Evolutionary conservation across 2,329 filamentous ascomycete genomes (phyloP), one percentile per base, ranked within the genome.

Genomic region (Colletotrichum liaoningense): DNA sequence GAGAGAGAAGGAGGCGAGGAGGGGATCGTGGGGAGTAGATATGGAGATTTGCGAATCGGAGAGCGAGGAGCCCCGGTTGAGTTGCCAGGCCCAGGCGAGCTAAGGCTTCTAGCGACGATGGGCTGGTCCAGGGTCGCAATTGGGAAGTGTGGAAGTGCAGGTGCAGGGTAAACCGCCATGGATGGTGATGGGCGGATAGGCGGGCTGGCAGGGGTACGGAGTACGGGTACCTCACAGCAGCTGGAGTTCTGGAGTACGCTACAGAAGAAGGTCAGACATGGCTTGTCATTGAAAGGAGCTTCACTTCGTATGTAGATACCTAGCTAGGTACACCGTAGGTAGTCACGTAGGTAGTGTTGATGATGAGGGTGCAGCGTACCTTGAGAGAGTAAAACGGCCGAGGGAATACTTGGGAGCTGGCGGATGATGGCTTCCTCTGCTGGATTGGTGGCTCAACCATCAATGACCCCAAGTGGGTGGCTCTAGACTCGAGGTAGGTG

Each of bases 21-120:
- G 49, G 72, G 72, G 69, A 74, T 74, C 72, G 69, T 70, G 59
- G 70, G 64, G 64, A 66, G 65, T 69, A 74, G 63, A 62, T 75
- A 74, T 74, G 73, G 63, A 62, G 70, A 64, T 64, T 67, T 70
- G 42, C 64, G 60, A 69, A 64, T 63, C 64, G 65, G 69, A 73
- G 73, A 35, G 30, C 33, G 64, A 65, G 64, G 58, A 69, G 72
- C 26, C 57, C 33, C 52, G 58, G 57, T 38, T 38, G 55, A 59
- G 14, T 28, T 33, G 58, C 22, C 42, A 54, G 56, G 30, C 49
- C 42, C 54, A 35, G 46, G 46, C 59, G 28, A 64, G 42, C 69
- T 69, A 72, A 67, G 24, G 52, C 63, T 65, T 65, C 19, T 65
- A 33, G 33, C 58, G 66, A 63, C 33, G 30, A 63, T 62, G 66